Evolutionary conservation across 2,329 filamentous ascomycete species (phyloP).

Genomic region (Fusarium circinatum): DNA sequence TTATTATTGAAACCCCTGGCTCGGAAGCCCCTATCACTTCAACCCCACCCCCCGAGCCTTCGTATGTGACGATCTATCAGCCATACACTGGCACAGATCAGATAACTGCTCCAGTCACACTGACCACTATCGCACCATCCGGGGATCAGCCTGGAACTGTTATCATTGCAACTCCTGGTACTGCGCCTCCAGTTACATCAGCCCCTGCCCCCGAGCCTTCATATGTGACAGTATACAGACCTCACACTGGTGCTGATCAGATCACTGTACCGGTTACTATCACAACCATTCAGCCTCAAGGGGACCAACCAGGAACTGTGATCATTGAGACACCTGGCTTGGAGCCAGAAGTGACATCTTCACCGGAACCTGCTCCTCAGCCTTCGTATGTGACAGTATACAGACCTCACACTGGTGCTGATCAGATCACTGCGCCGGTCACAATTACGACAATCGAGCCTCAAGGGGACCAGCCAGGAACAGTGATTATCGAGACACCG

Average conservation of each 20-base stretch:
- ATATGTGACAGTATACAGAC: slow-evolving; percentile 10
- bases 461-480: slow-evolving; percentile 5
- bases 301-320: slow-evolving; percentile 1
- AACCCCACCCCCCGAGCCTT: not conserved
- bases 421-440: not conserved
- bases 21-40: not conserved
- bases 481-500: slow-evolving; percentile 22
- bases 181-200: not conserved
- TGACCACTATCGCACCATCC: not conserved
- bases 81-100: not conserved
- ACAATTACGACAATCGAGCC: slow-evolving; percentile 7
- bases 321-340: slow-evolving; percentile 20
- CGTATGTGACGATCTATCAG: not conserved
- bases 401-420: not conserved
- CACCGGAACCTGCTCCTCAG: not conserved
- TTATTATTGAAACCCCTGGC: slow-evolving; percentile 15
- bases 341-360: not conserved
- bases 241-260: not conserved
- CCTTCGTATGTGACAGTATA: slow-evolving; percentile 9
- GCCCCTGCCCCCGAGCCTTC: not conserved
- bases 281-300: not conserved
- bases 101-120: not conserved
- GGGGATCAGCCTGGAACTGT: slow-evolving; percentile 8
- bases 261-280: slow-evolving; percentile 9
- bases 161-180: slow-evolving; percentile 11